Base-by-base conservation (phyloP, 176 grass and related monocot genomes). In the Bromus sterilis region DNA sequence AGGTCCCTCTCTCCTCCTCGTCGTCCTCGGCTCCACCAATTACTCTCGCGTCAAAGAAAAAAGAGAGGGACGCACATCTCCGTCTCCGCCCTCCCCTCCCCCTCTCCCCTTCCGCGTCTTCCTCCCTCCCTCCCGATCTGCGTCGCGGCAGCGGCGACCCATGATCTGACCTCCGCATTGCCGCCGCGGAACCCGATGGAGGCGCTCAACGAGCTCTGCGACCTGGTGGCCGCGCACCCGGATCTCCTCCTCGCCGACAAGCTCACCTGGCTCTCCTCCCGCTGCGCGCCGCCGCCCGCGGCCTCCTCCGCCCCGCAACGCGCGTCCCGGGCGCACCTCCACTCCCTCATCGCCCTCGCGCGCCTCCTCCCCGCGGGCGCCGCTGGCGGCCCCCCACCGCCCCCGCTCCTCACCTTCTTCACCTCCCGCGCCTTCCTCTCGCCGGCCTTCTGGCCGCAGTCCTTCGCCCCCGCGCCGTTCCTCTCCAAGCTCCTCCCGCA, bases 211-310 rank as follows among this genome's bases (percentile, higher is more conserved):
- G 90, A 99, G 84, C 96, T 99, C 86, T 95, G 93, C 84, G 93
- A 95, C 85, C 88, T 99, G 72, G 89, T 99, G 86, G 75, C 91
- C 20, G 78, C 91, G 78, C 88, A 95, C 82, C 96, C 93, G 65
- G 96, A 95, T 84, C 90, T 95, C 65, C 93, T 95, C 65, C 91
- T 95, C 80, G 76, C 96, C 85, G 91, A 99, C 93, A 95, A 91
- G 89, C 90, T 99, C 65, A 56, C 96, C n/a, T 99, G 91, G 96
- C 88, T 99, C 72, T 90, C 90, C 86, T 93, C 93, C 46, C 93
- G 93, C 79, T 99, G 96, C 91, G 71, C 70, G 2, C 30, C 74
- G 37, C 14, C 74, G 16, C 2, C 46, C 30, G 56, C 84, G 10
- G 37, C 59, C 30, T 13, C 68, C 21, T 26, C 61, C 1, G 4